A percentile compares a stretch with the other conserved stretches of the same genome.
phyloP scores from a whole-genome alignment of 2,329 filamentous ascomycete genomes.

The Monilinia polystroma region DNA sequence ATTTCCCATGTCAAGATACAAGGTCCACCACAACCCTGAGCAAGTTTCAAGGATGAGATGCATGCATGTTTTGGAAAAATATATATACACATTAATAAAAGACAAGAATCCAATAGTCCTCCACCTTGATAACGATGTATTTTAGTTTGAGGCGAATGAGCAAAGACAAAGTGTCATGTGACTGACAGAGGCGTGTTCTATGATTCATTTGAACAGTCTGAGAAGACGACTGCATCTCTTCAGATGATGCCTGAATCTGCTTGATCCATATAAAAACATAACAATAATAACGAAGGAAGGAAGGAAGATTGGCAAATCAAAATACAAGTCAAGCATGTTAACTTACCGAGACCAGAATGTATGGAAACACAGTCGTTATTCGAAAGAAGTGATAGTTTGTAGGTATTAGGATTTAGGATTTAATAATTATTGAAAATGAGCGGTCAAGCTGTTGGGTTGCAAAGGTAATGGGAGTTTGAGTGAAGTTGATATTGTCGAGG shows the following conservation, averaged over 20 bases:
- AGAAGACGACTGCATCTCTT: background rate
- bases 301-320: background rate
- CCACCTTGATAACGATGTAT: background rate
- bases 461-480: background rate
- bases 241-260: background rate
- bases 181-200: background rate
- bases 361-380: background rate
- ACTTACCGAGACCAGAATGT: conserved; percentile 13
- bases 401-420: background rate
- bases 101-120: background rate
- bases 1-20: background rate
- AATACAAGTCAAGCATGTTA: background rate
- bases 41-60: background rate
- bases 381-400: background rate
- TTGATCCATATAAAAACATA: background rate
- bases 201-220: background rate
- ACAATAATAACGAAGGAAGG: background rate
- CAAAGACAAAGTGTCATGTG: background rate
- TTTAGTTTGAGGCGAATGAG: background rate
- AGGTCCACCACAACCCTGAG: background rate
- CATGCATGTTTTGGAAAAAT: background rate
- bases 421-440: background rate
- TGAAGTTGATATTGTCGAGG: background rate
- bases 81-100: background rate
- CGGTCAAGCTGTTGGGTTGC: background rate